A percentile compares a stretch with the other conserved stretches of the same genome.
These are phyloP conservation scores for Pythium myriotylum DNA, from an alignment of 352 stramenopile genomes.

Conservation along the genomic window DNA sequence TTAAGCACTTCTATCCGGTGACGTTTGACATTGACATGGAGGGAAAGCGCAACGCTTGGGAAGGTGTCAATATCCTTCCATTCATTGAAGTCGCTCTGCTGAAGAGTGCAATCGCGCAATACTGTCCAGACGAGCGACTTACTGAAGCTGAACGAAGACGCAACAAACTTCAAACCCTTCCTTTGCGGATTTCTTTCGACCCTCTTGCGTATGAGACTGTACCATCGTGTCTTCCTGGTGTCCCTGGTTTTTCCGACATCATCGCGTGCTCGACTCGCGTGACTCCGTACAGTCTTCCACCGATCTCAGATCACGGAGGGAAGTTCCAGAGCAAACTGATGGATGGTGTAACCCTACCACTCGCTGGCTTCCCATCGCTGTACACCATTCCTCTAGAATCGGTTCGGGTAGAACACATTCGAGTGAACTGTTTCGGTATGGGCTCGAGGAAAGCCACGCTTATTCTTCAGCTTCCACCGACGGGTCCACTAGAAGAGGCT, in stretches of 20 bases:
- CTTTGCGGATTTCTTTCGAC: conserved; percentile 89
- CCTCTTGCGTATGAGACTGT: conserved; percentile 63
- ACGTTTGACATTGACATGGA: conserved; percentile 87
- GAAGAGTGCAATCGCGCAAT: conserved; percentile 89
- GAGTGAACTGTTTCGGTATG: conserved; percentile 96
- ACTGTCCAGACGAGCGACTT: conserved; percentile 91
- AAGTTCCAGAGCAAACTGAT: conserved; percentile 78
- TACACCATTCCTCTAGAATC: conserved; percentile 60
- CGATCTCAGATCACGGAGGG: conserved; percentile 43
- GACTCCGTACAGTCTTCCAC: conserved; percentile 52
- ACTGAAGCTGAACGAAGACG: conserved; percentile 88
- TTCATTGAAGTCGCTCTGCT: conserved; percentile 97
- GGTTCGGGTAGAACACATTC: conserved; percentile 64
- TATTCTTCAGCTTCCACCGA: conserved; percentile 61
- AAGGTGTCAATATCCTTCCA: conserved; percentile 98
- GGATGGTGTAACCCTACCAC: conserved; percentile 68
- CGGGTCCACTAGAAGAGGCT: conserved; percentile 25
- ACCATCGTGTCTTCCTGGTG: conserved; percentile 61
- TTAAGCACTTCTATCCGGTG: conserved; percentile 95
- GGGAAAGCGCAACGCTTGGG: conserved; percentile 96
- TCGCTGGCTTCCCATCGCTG: conserved; percentile 79
- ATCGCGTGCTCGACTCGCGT: conserved; percentile 66
- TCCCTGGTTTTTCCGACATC: conserved; percentile 68
- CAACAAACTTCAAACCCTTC: conserved; percentile 82
- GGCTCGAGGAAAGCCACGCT: conserved; percentile 74